phyloP scores from a whole-genome alignment of 2,329 filamentous ascomycete species.

The Spiromastix sp. region DNA sequence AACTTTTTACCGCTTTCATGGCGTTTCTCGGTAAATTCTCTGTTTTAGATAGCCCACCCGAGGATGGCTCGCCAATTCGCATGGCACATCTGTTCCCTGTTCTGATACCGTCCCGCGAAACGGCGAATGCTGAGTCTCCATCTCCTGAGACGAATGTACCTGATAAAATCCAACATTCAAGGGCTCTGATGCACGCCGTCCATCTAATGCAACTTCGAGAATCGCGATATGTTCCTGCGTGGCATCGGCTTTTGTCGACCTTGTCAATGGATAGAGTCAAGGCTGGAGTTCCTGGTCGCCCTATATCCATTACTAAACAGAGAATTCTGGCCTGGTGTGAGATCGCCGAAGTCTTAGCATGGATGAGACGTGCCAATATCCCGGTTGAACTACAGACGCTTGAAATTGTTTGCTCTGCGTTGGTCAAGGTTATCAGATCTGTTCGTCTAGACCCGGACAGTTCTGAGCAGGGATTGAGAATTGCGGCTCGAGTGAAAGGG shows the following conservation, averaged over 20 bases:
- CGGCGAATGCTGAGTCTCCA: neutral
- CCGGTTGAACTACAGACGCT: slow-evolving; percentile 24
- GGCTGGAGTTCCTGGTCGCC: neutral
- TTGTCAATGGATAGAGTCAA: slow-evolving; percentile 10
- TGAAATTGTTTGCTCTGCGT: slow-evolving; percentile 24
- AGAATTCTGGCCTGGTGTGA: slow-evolving; percentile 30
- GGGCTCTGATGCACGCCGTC: slow-evolving; percentile 27
- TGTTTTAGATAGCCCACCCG: slow-evolving; percentile 7
- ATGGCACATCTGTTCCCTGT: slow-evolving; percentile 11
- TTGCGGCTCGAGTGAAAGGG: slow-evolving; percentile 5
- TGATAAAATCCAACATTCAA: slow-evolving; percentile 15
- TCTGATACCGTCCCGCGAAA: neutral
- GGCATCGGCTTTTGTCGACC: slow-evolving; percentile 26
- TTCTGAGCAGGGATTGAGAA: slow-evolving; percentile 17
- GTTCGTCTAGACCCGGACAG: slow-evolving; percentile 19
- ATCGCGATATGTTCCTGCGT: slow-evolving; percentile 23
- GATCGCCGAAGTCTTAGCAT: slow-evolving; percentile 19
- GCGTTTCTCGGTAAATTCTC: slow-evolving; percentile 29
- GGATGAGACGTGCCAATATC: slow-evolving; percentile 24
- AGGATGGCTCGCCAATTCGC: neutral
- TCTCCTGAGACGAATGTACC: slow-evolving; percentile 3
- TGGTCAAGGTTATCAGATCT: slow-evolving; percentile 25
- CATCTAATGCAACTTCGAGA: slow-evolving; percentile 22
- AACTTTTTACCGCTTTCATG: slow-evolving; percentile 37
- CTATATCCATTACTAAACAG: slow-evolving; percentile 13